These are phyloP conservation scores for Podospora australis DNA, from an alignment of 495 filamentous ascomycete species.

Conservation along the genomic window DNA sequence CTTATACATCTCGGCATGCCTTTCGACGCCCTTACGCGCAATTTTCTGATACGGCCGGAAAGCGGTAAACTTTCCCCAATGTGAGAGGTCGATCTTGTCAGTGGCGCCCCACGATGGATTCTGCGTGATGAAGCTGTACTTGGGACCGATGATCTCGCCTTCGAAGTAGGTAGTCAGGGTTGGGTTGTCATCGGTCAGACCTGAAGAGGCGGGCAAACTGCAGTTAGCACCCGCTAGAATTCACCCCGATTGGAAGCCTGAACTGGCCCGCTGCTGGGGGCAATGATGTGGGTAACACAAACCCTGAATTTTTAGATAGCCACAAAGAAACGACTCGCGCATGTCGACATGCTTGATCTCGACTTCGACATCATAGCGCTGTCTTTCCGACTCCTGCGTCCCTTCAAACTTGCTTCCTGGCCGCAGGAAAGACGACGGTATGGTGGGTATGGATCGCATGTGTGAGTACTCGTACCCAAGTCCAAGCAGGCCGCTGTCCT, in stretches of 20 bases:
- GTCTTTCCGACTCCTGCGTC: constrained; percentile 84
- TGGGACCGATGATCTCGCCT: constrained; percentile 94
- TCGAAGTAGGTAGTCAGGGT: constrained; percentile 97
- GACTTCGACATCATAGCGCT: constrained; percentile 90
- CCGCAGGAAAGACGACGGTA: constrained; percentile 75
- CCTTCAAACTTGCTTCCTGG: constrained; percentile 85
- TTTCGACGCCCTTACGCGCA: constrained; percentile 54
- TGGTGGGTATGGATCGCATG: constrained; percentile 54
- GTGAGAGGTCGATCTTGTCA: constrained; percentile 86
- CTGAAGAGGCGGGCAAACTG: no score
- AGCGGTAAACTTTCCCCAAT: constrained; percentile 86
- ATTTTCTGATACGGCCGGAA: constrained; percentile 73
- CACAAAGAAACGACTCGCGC: constrained; percentile 89
- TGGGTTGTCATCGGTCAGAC: constrained; percentile 89
- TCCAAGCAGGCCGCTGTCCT: constrained; percentile 28
- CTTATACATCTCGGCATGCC: constrained; percentile 46
- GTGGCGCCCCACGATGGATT: constrained; percentile 87
- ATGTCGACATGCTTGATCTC: constrained; percentile 97
- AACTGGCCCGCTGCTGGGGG: neutral
- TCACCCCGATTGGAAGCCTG: neutral
- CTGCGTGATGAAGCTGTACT: constrained; percentile 86
- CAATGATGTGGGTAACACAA: constrained; percentile 18
- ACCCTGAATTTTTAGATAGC: constrained; percentile 96
- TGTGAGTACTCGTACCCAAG: constrained; percentile 62
- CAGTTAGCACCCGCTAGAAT: no score